Evolutionary conservation across 768 basidiomycete species (phyloP).

Genomic region (Exidia glandulosa): DNA sequence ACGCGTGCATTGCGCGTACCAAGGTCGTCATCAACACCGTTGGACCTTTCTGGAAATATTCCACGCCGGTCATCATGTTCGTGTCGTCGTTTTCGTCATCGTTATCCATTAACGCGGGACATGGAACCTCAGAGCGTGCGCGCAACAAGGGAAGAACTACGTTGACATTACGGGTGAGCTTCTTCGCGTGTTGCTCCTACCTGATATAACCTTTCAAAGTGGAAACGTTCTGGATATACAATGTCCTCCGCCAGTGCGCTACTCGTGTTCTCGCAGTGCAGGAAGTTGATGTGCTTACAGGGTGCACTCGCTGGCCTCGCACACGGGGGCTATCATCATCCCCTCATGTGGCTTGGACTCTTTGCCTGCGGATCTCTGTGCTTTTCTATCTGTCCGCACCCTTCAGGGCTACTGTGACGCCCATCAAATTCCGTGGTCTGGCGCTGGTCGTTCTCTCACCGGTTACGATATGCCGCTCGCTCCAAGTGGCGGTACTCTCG

Average conservation of each 20-base stretch:
- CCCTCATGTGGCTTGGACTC: slow-evolving; percentile 74
- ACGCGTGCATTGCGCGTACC: slow-evolving; percentile 42
- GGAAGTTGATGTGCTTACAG: slow-evolving; percentile 22
- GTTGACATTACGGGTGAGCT: slow-evolving; percentile 56
- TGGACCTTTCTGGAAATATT: slow-evolving; percentile 65
- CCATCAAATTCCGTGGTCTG: slow-evolving; percentile 14
- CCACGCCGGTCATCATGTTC: slow-evolving; percentile 60
- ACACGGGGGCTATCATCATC: slow-evolving; percentile 64
- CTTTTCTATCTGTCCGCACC: slow-evolving; percentile 58
- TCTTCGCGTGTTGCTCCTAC: background rate
- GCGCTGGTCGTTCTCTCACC: slow-evolving; percentile 39
- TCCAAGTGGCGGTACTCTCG: slow-evolving; percentile 44
- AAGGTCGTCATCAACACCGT: slow-evolving; percentile 70
- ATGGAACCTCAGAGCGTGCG: slow-evolving; percentile 46
- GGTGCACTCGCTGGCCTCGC: slow-evolving; percentile 60
- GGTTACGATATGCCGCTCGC: slow-evolving; percentile 23
- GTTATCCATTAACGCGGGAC: background rate
- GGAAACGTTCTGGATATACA: slow-evolving; percentile 54
- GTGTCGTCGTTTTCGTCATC: slow-evolving; percentile 14
- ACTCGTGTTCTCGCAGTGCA: background rate
- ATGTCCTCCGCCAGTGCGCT: slow-evolving; percentile 44
- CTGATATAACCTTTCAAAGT: slow-evolving; percentile 15
- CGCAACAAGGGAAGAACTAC: slow-evolving; percentile 64
- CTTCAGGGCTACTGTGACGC: slow-evolving; percentile 35
- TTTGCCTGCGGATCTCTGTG: slow-evolving; percentile 59